Conservation (phyloP, 805 yeast genomes). For the Priceomyces medius region DNA sequence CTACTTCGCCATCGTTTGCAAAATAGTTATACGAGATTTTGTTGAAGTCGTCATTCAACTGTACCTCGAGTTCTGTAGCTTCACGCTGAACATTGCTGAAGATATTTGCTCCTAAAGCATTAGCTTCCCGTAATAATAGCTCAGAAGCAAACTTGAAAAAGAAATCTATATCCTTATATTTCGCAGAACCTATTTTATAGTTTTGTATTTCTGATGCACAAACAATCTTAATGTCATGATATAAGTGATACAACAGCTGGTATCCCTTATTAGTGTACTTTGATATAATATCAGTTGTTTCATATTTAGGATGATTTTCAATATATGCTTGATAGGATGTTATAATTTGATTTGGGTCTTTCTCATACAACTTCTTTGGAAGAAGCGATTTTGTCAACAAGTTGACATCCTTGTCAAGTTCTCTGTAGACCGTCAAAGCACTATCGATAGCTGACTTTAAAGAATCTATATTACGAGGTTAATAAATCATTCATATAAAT, state of each 20-base stretch:
- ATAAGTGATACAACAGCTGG: constrained; percentile 52
- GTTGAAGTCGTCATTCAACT: constrained; percentile 57
- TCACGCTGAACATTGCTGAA: constrained; percentile 12
- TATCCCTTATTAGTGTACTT: constrained; percentile 44
- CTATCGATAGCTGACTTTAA: constrained; percentile 18
- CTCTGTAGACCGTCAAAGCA: constrained; percentile 23
- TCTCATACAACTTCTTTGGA: constrained; percentile 50
- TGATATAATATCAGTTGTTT: constrained; percentile 40
- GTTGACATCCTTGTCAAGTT: constrained; percentile 24
- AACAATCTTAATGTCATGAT: constrained; percentile 65
- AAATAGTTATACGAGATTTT: constrained; percentile 55
- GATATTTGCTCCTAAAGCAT: constrained; percentile 37
- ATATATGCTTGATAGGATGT: constrained; percentile 40
- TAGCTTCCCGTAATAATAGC: constrained; percentile 60
- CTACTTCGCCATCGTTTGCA: constrained; percentile 60
- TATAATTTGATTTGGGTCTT: constrained; percentile 42
- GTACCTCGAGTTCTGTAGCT: constrained; percentile 38
- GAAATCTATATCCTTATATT: constrained; percentile 55
- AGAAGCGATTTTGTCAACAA: constrained; percentile 23
- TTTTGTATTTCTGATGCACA: constrained; percentile 48
- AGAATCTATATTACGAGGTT: constrained; percentile 9
- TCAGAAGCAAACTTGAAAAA: constrained; percentile 65
- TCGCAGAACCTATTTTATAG: constrained; percentile 47
- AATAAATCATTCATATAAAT: neutral
- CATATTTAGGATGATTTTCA: constrained; percentile 25